These are phyloP conservation scores for Blastobotrys apis DNA, from an alignment of 1,139 yeast species.

Conservation along the genomic window DNA sequence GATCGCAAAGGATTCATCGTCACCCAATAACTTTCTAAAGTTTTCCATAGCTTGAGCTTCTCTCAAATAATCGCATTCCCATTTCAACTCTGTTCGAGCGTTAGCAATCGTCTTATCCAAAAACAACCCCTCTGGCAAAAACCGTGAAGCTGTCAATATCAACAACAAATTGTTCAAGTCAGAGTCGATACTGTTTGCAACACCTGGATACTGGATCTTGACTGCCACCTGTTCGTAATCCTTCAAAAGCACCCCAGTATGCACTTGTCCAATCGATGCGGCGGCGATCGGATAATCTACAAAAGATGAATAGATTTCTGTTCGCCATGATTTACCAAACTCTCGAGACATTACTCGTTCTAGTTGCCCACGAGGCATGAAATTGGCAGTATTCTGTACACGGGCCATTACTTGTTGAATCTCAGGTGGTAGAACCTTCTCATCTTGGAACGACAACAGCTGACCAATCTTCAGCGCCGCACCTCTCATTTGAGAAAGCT, in stretches of 20 bases:
- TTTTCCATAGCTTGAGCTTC: slow-evolving; percentile 78
- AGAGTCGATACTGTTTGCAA: slow-evolving; percentile 85
- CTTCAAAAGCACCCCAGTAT: slow-evolving; percentile 62
- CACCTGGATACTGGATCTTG: slow-evolving; percentile 98
- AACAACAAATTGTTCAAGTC: slow-evolving; percentile 81
- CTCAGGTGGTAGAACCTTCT: slow-evolving; percentile 76
- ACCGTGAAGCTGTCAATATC: slow-evolving; percentile 77
- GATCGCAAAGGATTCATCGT: slow-evolving; percentile 69
- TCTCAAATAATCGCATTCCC: slow-evolving; percentile 96
- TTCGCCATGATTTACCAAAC: slow-evolving; percentile 77
- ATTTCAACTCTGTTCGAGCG: slow-evolving; percentile 86
- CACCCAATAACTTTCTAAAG: slow-evolving; percentile 57
- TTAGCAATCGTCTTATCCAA: slow-evolving; percentile 89
- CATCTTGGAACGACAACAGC: slow-evolving; percentile 87
- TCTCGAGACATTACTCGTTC: slow-evolving; percentile 70
- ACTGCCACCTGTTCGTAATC: slow-evolving; percentile 77
- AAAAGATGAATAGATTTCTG: slow-evolving; percentile 60
- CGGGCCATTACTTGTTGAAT: slow-evolving; percentile 73
- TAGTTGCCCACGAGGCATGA: slow-evolving; percentile 91
- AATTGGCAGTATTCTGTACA: slow-evolving; percentile 92
- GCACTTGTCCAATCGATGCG: slow-evolving; percentile 97
- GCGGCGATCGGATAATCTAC: slow-evolving; percentile 94
- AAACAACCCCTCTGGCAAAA: slow-evolving; percentile 88
- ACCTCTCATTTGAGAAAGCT: slow-evolving; percentile 92
- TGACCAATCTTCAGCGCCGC: slow-evolving; percentile 97